A percentile compares a stretch with the other conserved stretches of the same genome.
Evolutionary conservation across 1,284 basidiomycete genomes (phyloP).

Genomic region (Cystobasidium sp.): DNA sequence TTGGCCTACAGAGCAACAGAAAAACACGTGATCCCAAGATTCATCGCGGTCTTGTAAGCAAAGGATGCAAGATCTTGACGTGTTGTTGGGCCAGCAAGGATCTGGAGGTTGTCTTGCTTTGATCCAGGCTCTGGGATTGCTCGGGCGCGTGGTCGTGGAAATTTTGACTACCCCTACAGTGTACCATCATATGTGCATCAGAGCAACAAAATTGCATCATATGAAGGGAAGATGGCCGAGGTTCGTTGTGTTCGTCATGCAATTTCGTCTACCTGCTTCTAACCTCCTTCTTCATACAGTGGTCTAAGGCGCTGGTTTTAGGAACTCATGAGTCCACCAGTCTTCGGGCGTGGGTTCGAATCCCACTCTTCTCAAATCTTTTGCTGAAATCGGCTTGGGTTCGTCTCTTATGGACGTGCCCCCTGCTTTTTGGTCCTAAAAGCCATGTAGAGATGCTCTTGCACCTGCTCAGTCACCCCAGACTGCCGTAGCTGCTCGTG

Average conservation of each 20-base stretch:
- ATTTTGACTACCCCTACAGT: neutral
- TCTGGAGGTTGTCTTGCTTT: no score
- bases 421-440: no score
- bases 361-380: conserved; percentile 32
- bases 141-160: neutral
- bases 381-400: neutral
- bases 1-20: no score
- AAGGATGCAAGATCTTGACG: no score
- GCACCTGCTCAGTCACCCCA: no score
- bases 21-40: no score
- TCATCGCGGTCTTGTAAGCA: no score
- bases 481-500: no score
- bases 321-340: conserved; percentile 17
- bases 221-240: neutral
- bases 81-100: no score
- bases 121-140: no score
- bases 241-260: neutral
- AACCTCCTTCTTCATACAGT: neutral
- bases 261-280: neutral
- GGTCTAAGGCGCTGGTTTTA: conserved; percentile 28
- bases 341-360: conserved; percentile 39
- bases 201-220: neutral
- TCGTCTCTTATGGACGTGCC: neutral
- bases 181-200: neutral
- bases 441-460: no score